Evolutionary conservation across 2,329 filamentous ascomycete genomes (phyloP).

Genomic region (Endothia cerciana): DNA sequence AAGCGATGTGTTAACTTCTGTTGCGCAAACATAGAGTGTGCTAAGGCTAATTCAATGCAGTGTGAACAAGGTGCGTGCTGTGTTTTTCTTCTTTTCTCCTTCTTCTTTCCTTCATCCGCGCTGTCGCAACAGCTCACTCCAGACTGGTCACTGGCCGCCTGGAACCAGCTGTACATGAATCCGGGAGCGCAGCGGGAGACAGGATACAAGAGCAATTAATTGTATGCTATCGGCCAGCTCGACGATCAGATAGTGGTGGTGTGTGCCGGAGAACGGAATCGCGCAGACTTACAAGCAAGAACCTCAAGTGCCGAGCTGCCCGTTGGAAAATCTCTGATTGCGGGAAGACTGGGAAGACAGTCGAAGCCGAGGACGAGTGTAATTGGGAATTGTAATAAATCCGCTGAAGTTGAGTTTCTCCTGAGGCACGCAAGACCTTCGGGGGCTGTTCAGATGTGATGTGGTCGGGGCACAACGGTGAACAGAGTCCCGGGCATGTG

Average conservation of each 20-base stretch:
- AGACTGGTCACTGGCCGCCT: background rate
- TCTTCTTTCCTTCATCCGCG: background rate
- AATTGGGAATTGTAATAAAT: background rate
- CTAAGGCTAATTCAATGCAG: background rate
- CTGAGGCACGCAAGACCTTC: conserved; percentile 13
- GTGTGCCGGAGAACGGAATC: background rate
- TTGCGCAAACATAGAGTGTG: background rate
- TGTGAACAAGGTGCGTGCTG: background rate
- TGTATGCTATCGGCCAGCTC: background rate
- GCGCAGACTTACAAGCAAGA: background rate
- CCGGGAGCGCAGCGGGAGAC: too few relatives aligned
- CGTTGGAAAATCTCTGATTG: too few relatives aligned
- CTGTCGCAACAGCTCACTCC: background rate
- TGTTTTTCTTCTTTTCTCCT: background rate
- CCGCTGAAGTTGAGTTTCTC: background rate
- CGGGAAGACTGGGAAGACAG: background rate
- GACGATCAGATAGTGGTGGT: background rate
- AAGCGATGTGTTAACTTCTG: background rate
- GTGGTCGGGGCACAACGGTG: conserved; percentile 18
- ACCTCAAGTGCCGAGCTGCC: background rate
- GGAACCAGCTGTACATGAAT: background rate
- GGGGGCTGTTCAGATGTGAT: conserved; percentile 20
- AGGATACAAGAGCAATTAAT: too few relatives aligned
- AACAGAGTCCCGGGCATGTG: conserved; percentile 21
- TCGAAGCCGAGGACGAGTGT: background rate